A percentile compares a stretch with the other conserved stretches of the same genome.
Conservation (phyloP, 257 asterid species). For the Hygrophila difformis region DNA sequence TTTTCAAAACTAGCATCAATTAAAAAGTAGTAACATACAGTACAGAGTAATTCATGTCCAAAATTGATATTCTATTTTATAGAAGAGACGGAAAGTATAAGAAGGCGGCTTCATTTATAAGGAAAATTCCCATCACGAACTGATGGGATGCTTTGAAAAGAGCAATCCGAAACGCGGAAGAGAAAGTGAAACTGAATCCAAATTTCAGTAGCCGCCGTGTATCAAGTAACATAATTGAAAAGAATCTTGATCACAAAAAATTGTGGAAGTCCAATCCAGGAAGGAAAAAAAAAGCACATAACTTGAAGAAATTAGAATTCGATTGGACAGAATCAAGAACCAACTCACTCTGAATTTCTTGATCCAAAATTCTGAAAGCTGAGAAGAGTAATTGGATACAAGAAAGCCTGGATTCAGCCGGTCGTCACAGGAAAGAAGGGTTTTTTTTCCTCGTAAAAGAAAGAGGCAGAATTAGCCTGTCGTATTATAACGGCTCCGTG, state of each 20-base stretch:
- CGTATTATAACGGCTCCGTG: conserved; percentile 33
- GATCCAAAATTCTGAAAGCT: conserved; percentile 5
- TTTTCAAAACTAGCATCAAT: too few species aligned
- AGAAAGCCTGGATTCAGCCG: not conserved
- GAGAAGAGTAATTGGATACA: not conserved
- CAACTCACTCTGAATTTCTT: conserved; percentile 20
- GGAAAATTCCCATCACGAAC: conserved; percentile 17
- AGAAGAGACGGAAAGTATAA: conserved; percentile 25
- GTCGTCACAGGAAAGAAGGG: conserved; percentile 1
- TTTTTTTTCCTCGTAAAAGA: conserved; percentile 2
- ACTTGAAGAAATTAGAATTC: conserved; percentile 1
- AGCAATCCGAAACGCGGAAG: conserved; percentile 9
- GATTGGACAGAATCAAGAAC: not conserved
- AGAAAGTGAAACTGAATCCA: conserved; percentile 8
- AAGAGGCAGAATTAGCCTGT: not conserved
- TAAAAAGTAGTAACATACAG: too few species aligned
- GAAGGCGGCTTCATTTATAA: conserved; percentile 17
- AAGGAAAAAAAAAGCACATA: conserved; percentile 14
- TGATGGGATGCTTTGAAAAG: conserved; percentile 12
- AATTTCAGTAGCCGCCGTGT: conserved; percentile 10
- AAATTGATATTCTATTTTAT: conserved; percentile 9
- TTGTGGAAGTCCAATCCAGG: conserved; percentile 2
- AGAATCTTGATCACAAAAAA: conserved; percentile 12
- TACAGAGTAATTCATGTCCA: conserved; percentile 5
- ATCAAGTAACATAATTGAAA: conserved; percentile 9